Conservation (phyloP, 495 filamentous ascomycete genomes). For the Ramalina intermedia region DNA sequence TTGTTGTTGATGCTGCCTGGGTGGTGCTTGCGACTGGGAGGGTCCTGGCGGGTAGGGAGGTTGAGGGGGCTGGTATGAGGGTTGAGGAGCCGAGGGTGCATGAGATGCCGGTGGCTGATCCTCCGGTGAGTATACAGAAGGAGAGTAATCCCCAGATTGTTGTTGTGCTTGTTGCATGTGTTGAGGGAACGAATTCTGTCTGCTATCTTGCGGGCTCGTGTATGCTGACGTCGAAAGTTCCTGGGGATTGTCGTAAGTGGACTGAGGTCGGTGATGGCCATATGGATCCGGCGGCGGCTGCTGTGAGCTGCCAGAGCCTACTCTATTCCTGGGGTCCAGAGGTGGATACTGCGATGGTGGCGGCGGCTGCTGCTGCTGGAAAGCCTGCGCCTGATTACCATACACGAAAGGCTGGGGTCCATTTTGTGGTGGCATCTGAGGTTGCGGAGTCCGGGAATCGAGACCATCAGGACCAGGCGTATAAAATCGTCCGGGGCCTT, state of each 20-base stretch:
- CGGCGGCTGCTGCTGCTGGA: slow-evolving; percentile 22
- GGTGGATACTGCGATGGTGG: slow-evolving; percentile 20
- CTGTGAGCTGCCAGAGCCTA: slow-evolving; percentile 22
- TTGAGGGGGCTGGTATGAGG: slow-evolving; percentile 25
- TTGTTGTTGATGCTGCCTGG: slow-evolving; percentile 23
- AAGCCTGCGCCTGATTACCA: slow-evolving; percentile 20
- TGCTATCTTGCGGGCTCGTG: slow-evolving; percentile 56
- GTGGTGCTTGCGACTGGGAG: slow-evolving; percentile 23
- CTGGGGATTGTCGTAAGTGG: slow-evolving; percentile 64
- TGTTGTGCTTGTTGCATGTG: slow-evolving; percentile 28
- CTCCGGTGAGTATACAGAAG: slow-evolving; percentile 39
- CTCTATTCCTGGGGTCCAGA: slow-evolving; percentile 30
- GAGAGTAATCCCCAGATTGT: slow-evolving; percentile 35
- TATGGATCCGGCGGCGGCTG: slow-evolving; percentile 29
- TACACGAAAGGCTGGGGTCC: slow-evolving; percentile 26
- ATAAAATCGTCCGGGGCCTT: slow-evolving; percentile 58
- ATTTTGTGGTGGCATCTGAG: slow-evolving; percentile 16
- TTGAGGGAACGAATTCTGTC: slow-evolving; percentile 26
- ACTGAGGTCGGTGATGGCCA: slow-evolving; percentile 44
- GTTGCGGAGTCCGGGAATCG: slow-evolving; percentile 14
- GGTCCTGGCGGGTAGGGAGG: slow-evolving; percentile 19
- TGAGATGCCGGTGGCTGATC: slow-evolving; percentile 31
- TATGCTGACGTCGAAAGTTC: slow-evolving; percentile 77
- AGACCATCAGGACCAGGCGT: slow-evolving; percentile 35
- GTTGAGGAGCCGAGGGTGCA: slow-evolving; percentile 11